These are phyloP conservation scores for Scheffersomyces parashehatae DNA, from an alignment of 1,139 yeast genomes.

Conservation along the genomic window DNA sequence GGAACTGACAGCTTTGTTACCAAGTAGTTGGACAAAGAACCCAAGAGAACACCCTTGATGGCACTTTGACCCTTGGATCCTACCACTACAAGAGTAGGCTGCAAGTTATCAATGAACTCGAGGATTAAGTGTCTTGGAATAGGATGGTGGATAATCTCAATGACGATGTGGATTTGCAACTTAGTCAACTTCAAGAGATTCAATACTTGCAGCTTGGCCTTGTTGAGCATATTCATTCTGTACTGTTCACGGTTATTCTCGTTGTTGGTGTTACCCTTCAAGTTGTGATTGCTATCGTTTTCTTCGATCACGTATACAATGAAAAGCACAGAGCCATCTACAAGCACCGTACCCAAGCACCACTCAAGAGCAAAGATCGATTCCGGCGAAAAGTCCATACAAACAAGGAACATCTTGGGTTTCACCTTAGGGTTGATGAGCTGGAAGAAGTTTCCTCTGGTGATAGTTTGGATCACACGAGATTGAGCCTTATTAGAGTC, in stretches of 20 bases:
- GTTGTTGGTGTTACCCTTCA: constrained; percentile 41
- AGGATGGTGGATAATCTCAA: constrained; percentile 80
- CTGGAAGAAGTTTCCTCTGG: constrained; percentile 68
- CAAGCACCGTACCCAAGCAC: constrained; percentile 83
- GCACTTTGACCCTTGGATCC: constrained; percentile 81
- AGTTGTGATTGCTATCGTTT: constrained; percentile 49
- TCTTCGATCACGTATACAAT: constrained; percentile 79
- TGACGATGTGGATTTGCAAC: constrained; percentile 71
- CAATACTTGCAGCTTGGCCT: constrained; percentile 59
- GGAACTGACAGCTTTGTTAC: constrained; percentile 82
- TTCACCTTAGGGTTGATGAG: constrained; percentile 49
- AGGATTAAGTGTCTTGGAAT: constrained; percentile 83
- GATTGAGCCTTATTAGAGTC: constrained; percentile 58
- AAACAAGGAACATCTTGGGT: constrained; percentile 72
- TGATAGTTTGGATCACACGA: constrained; percentile 65
- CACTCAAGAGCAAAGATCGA: constrained; percentile 86
- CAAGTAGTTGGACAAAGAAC: constrained; percentile 73
- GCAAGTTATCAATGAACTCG: constrained; percentile 78
- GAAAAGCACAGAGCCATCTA: constrained; percentile 81
- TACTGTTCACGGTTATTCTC: constrained; percentile 50
- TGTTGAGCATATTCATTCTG: constrained; percentile 59
- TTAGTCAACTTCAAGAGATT: constrained; percentile 68
- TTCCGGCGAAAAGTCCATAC: constrained; percentile 84
- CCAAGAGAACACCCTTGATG: constrained; percentile 72
- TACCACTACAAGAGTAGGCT: constrained; percentile 81